Conservation (phyloP, 2,329 filamentous ascomycete species). For the Didymella exigua region DNA sequence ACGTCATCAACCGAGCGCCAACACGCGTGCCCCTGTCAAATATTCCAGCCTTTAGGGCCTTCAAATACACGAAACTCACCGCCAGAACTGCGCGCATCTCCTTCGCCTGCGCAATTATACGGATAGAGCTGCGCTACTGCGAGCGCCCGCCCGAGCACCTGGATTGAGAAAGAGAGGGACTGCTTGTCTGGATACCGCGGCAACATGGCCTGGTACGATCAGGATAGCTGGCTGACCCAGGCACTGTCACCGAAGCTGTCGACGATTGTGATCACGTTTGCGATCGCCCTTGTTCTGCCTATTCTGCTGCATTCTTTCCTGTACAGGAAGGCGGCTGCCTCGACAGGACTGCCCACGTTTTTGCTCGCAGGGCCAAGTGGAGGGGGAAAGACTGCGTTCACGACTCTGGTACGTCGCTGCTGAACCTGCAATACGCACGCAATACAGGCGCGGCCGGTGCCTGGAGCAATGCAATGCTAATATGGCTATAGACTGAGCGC, state of each 20-base stretch:
- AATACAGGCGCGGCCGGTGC: background rate
- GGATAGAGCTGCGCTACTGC: constrained; percentile 16
- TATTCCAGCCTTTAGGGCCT: constrained; percentile 8
- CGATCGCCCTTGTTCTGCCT: constrained; percentile 75
- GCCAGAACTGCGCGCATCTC: constrained; percentile 18
- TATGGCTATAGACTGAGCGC: constrained; percentile 56
- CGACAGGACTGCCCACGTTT: constrained; percentile 71
- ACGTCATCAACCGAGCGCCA: constrained; percentile 28
- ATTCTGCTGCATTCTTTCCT: constrained; percentile 78
- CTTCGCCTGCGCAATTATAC: constrained; percentile 4
- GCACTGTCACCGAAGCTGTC: constrained; percentile 53
- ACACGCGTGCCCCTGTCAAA: constrained; percentile 8
- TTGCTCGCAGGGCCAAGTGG: constrained; percentile 81
- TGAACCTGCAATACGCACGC: background rate
- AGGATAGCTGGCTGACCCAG: constrained; percentile 54
- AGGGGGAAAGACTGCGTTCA: constrained; percentile 84
- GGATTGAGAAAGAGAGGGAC: background rate
- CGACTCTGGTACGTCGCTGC: constrained; percentile 68
- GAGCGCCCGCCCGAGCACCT: constrained; percentile 5
- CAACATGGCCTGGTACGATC: constrained; percentile 46
- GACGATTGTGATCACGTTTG: constrained; percentile 68
- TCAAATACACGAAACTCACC: constrained; percentile 15
- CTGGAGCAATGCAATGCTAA: background rate
- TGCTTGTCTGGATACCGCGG: background rate
- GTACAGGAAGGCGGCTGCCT: constrained; percentile 69